Conservation (phyloP, 2,329 filamentous ascomycete species). For the Paraphoma chrysanthemicola region DNA sequence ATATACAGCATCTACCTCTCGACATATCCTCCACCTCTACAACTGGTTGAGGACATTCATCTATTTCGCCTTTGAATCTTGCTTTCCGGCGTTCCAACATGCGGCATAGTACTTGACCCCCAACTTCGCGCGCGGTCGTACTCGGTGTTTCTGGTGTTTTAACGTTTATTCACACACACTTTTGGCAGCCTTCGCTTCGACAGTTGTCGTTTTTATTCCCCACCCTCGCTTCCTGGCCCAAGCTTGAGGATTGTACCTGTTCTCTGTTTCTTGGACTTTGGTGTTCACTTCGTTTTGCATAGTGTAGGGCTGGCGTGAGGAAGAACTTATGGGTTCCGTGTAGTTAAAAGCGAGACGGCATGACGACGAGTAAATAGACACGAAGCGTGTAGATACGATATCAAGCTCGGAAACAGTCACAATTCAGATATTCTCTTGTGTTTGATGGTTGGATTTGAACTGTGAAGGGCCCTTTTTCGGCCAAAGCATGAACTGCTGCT, state of each 20-base stretch:
- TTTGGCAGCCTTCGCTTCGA: conserved; percentile 1
- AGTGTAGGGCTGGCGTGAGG: too few relatives aligned
- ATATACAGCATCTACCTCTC: not conserved
- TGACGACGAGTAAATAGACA: not conserved
- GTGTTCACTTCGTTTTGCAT: too few relatives aligned
- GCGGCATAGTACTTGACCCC: conserved; percentile 4
- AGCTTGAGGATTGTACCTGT: not conserved
- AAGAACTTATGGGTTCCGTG: too few relatives aligned
- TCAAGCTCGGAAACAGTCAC: not conserved
- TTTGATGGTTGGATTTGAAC: too few relatives aligned
- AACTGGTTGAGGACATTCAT: not conserved
- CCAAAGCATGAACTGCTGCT: too few relatives aligned
- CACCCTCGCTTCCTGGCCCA: not conserved
- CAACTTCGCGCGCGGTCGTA: not conserved
- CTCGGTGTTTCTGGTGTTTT: conserved; percentile 2
- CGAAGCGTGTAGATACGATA: not conserved
- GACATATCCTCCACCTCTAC: not conserved
- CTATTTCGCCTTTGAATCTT: not conserved
- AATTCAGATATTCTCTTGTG: not conserved
- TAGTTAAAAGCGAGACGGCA: not conserved
- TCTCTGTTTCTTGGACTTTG: not conserved
- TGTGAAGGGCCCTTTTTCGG: too few relatives aligned
- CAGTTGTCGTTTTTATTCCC: conserved; percentile 1
- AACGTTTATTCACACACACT: not conserved
- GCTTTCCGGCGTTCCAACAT: not conserved